Evolutionary conservation across 345 rosid genomes (phyloP).

Genomic region (Ceriops zippeliana): DNA sequence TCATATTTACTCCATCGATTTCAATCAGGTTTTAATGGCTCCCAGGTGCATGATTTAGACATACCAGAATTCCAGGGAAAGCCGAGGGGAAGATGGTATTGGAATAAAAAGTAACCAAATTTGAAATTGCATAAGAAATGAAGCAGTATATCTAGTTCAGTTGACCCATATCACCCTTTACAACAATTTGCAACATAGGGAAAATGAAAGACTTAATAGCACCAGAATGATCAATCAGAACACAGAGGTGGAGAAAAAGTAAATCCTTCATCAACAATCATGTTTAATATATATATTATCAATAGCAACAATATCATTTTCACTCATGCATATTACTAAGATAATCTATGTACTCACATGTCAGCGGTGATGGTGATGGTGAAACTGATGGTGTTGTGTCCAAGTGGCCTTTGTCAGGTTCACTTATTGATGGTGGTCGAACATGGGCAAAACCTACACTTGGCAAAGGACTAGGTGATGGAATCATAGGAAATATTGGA

Average conservation of each 20-base stretch:
- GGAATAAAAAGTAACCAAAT: too few species aligned
- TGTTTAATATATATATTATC: neutral
- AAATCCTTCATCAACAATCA: neutral
- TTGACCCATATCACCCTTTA: too few species aligned
- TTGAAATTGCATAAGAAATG: too few species aligned
- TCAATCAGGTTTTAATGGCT: neutral
- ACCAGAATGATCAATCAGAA: too few species aligned
- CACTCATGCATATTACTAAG: conserved; percentile 16
- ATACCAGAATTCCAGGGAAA: neutral
- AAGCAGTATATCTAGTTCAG: too few species aligned
- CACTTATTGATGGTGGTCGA: conserved; percentile 49
- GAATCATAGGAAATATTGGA: conserved; percentile 35
- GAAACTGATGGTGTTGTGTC: conserved; percentile 31
- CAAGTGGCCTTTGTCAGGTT: conserved; percentile 28
- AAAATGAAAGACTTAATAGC: too few species aligned
- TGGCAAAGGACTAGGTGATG: conserved; percentile 64
- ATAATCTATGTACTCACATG: conserved; percentile 55
- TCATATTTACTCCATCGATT: neutral
- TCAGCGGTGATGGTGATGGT: conserved; percentile 37
- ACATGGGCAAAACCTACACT: conserved; percentile 51
- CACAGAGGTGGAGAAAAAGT: neutral
- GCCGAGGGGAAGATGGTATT: too few species aligned
- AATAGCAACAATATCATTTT: conserved; percentile 3
- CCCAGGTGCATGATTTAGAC: neutral
- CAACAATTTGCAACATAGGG: too few species aligned